A percentile compares a stretch with the other conserved stretches of the same genome.
These are phyloP conservation scores for Calophaca sinica DNA, from an alignment of 306 rosid genomes.

Conservation along the genomic window DNA sequence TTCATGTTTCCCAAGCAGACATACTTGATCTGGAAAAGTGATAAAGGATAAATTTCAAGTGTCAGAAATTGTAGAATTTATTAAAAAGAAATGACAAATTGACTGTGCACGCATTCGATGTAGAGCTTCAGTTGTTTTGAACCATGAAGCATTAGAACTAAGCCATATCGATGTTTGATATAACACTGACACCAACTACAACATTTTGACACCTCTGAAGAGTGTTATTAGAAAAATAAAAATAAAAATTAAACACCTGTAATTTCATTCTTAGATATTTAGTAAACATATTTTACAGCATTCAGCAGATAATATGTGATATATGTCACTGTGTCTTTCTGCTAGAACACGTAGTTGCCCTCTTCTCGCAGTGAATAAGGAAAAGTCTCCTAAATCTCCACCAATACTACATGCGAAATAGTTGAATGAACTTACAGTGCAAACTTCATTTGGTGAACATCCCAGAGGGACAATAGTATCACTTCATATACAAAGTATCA, in stretches of 20 bases:
- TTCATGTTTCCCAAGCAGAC: conserved; percentile 92
- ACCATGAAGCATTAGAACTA: background rate
- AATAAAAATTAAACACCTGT: background rate
- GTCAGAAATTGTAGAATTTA: conserved; percentile 10
- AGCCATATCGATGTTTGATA: no score
- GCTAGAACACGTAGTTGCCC: background rate
- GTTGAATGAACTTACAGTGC: conserved; percentile 4
- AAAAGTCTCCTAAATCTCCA: conserved; percentile 7
- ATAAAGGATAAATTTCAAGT: background rate
- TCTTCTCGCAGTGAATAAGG: conserved; percentile 16
- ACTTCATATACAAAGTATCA: background rate
- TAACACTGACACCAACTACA: no score
- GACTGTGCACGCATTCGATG: background rate
- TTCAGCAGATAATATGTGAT: background rate
- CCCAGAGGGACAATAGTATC: background rate
- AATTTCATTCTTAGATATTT: background rate
- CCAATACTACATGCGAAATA: conserved; percentile 14
- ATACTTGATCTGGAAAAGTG: conserved; percentile 72
- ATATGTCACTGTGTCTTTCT: background rate
- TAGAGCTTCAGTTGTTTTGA: conserved; percentile 20
- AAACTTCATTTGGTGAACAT: conserved; percentile 12
- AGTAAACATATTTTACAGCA: conserved; percentile 3
- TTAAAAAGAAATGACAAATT: conserved; percentile 14
- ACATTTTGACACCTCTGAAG: background rate
- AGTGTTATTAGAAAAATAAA: background rate